phyloP scores from a whole-genome alignment of 2,329 filamentous ascomycete genomes.

The Thermothelomyces thermophilus region DNA sequence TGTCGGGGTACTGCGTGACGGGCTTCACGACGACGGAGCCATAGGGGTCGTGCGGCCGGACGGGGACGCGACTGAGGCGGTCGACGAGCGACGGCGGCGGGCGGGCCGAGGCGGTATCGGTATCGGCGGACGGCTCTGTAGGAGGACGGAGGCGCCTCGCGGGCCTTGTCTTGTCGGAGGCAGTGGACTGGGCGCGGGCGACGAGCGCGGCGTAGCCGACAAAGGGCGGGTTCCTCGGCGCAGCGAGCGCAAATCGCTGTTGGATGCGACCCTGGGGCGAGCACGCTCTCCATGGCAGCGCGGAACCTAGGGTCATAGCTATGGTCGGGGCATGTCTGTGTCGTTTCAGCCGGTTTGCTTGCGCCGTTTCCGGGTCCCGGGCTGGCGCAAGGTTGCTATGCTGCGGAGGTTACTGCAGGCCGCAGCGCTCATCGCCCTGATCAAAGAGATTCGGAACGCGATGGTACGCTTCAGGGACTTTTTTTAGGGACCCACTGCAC shows the following conservation, averaged over 20 bases:
- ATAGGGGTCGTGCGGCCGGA: slow-evolving; percentile 16
- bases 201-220: neutral
- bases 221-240: neutral
- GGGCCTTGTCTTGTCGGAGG: neutral
- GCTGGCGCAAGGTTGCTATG: neutral
- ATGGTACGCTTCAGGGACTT: neutral
- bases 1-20: slow-evolving; percentile 18
- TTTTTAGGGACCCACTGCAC: neutral
- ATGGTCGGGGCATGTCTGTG: slow-evolving; percentile 33
- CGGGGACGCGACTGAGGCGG: slow-evolving; percentile 21
- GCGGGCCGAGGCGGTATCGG: neutral
- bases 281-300: slow-evolving; percentile 35
- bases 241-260: neutral
- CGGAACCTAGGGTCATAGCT: slow-evolving; percentile 43
- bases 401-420: neutral
- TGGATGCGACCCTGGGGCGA: neutral
- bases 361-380: neutral
- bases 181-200: slow-evolving; percentile 1
- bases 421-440: neutral
- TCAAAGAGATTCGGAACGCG: neutral
- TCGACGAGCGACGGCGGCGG: slow-evolving; percentile 20
- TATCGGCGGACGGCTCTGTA: neutral
- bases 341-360: neutral
- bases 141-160: neutral
- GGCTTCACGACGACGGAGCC: slow-evolving; percentile 29